These are phyloP conservation scores for Corylus avellana DNA, from an alignment of 306 rosid genomes.

Conservation along the genomic window DNA sequence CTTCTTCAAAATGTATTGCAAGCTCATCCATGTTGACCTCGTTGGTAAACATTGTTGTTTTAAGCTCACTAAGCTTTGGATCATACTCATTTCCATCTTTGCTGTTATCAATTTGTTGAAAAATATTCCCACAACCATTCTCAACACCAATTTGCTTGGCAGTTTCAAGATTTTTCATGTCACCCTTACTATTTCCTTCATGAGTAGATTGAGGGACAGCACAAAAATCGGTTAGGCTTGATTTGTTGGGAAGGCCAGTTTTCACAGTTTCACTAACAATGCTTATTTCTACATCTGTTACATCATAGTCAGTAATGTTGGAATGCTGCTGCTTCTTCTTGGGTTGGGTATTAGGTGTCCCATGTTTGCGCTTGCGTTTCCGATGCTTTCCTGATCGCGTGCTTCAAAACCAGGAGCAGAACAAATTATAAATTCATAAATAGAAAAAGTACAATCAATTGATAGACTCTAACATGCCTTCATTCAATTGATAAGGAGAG, in stretches of 20 bases:
- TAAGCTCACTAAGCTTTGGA: constrained; percentile 85
- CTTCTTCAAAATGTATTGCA: constrained; percentile 51
- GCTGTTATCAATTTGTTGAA: constrained; percentile 29
- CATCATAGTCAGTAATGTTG: constrained; percentile 47
- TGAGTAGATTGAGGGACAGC: constrained; percentile 49
- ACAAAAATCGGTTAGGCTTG: constrained; percentile 28
- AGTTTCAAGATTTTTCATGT: constrained; percentile 26
- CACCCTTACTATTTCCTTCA: constrained; percentile 40
- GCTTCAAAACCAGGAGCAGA: constrained; percentile 38
- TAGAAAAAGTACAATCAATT: background rate
- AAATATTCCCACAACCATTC: constrained; percentile 29
- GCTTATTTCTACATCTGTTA: constrained; percentile 42
- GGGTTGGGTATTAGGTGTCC: constrained; percentile 46
- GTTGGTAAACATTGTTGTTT: constrained; percentile 39
- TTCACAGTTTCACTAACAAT: constrained; percentile 37
- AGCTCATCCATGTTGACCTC: constrained; percentile 46
- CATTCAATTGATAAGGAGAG: background rate
- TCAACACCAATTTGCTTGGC: constrained; percentile 29
- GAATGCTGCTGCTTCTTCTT: constrained; percentile 76
- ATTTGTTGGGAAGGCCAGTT: constrained; percentile 40
- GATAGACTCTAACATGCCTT: background rate
- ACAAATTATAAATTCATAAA: constrained; percentile 14
- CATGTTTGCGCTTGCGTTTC: constrained; percentile 64
- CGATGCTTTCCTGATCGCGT: constrained; percentile 54
- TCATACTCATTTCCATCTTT: constrained; percentile 55